Evolutionary conservation across 306 rosid species (phyloP).

Genomic region (Crotalaria pallida): DNA sequence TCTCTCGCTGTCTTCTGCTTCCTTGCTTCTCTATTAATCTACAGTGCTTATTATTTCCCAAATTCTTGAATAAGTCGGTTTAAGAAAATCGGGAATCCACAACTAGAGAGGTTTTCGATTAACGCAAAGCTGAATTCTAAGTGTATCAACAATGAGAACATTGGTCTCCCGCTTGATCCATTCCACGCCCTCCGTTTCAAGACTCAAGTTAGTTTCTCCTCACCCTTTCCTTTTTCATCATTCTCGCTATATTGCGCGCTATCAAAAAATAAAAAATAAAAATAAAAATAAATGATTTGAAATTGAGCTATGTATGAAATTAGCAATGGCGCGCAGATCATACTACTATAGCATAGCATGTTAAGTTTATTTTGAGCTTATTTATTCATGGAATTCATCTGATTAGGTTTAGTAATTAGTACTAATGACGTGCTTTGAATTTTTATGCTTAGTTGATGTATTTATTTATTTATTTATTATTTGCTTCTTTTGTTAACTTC

Average conservation of each 20-base stretch:
- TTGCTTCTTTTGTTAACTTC: constrained; percentile 15
- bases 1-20: not conserved
- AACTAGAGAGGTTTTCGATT: no score
- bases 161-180: constrained; percentile 62
- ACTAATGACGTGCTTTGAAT: not conserved
- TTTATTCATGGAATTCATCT: not conserved
- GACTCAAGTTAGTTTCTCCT: constrained; percentile 38
- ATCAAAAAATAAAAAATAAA: not conserved
- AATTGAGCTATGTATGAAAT: not conserved
- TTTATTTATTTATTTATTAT: not conserved
- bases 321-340: not conserved
- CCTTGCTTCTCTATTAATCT: no score
- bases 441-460: not conserved
- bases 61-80: not conserved
- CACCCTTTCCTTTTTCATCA: not conserved
- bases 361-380: not conserved
- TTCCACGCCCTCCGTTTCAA: constrained; percentile 46
- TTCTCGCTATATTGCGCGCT: not conserved
- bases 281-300: not conserved
- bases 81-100: not conserved
- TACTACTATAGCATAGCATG: not conserved
- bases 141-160: constrained; percentile 54
- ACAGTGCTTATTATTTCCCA: no score
- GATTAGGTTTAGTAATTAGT: not conserved
- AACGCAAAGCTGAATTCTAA: not conserved